Evolutionary conservation across 73 alveolate species (phyloP).

Genomic region (Paramecium biaurelia): DNA sequence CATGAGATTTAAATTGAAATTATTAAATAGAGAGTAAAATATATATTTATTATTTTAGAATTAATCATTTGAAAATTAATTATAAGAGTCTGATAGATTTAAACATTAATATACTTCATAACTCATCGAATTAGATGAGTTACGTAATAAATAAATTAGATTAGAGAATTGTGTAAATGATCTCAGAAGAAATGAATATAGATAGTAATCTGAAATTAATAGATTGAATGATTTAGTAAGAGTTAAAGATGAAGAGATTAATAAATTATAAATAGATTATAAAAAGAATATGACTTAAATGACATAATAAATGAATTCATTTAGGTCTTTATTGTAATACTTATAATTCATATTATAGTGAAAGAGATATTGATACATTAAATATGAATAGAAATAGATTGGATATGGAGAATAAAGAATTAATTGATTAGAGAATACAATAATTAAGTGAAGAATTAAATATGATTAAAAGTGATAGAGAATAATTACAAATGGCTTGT

Average conservation of each 20-base stretch:
- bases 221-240: slow-evolving; percentile 35
- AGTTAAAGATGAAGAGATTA: slow-evolving; percentile 34
- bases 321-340: background rate
- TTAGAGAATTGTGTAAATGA: background rate
- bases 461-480: background rate
- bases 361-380: background rate
- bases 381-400: background rate
- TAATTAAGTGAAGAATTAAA: background rate
- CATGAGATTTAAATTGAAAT: background rate
- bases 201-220: background rate
- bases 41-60: background rate
- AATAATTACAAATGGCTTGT: background rate
- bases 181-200: background rate
- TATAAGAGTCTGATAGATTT: slow-evolving; percentile 33
- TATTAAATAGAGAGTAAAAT: background rate
- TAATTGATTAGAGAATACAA: background rate
- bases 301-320: background rate
- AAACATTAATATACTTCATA: background rate
- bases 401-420: background rate
- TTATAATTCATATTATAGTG: background rate
- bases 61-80: background rate
- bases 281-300: background rate
- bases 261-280: slow-evolving; percentile 7
- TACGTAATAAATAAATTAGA: background rate
- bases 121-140: background rate